These are phyloP conservation scores for Chaetomium cochliodes DNA, from an alignment of 495 filamentous ascomycete genomes.

Conservation along the genomic window DNA sequence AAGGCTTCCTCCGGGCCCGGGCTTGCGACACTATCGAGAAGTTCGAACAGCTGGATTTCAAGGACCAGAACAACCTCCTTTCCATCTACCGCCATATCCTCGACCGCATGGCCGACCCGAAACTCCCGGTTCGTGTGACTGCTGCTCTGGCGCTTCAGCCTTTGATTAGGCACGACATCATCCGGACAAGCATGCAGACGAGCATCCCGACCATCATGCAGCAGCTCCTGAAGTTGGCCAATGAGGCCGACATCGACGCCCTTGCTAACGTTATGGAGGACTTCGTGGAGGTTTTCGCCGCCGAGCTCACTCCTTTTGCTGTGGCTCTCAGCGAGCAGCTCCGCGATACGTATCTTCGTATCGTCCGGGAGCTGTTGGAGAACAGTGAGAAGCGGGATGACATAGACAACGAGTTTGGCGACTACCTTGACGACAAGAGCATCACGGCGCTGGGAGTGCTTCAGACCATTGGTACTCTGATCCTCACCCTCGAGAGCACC, in stretches of 20 bases:
- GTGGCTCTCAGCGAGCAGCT: conserved; percentile 95
- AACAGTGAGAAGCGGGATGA: conserved; percentile 70
- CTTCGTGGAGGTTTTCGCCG: conserved; percentile 96
- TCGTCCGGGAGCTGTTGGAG: conserved; percentile 86
- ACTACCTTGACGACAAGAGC: conserved; percentile 96
- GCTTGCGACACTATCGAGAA: conserved; percentile 97
- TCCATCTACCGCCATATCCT: conserved; percentile 95
- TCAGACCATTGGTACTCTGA: conserved; percentile 96
- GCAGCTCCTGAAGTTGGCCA: conserved; percentile 91
- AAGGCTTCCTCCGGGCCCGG: conserved; percentile 90
- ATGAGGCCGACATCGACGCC: conserved; percentile 92
- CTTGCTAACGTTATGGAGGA: conserved; percentile 99
- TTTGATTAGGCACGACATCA: conserved; percentile 90
- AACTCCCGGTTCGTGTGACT: conserved; percentile 89
- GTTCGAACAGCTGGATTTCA: conserved; percentile 93
- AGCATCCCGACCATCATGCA: conserved; percentile 99
- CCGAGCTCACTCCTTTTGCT: conserved; percentile 95
- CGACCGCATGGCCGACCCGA: conserved; percentile 90
- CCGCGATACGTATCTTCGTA: conserved; percentile 91
- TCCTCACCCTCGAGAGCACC: conserved; percentile 93
- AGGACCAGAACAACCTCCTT: conserved; percentile 89
- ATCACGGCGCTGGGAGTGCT: conserved; percentile 95
- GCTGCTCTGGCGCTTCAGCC: conserved; percentile 93
- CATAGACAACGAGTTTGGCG: conserved; percentile 75
- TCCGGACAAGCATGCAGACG: conserved; percentile 90